Base-by-base conservation (phyloP, 1,284 basidiomycete species). In the Prillingera fragicola region DNA sequence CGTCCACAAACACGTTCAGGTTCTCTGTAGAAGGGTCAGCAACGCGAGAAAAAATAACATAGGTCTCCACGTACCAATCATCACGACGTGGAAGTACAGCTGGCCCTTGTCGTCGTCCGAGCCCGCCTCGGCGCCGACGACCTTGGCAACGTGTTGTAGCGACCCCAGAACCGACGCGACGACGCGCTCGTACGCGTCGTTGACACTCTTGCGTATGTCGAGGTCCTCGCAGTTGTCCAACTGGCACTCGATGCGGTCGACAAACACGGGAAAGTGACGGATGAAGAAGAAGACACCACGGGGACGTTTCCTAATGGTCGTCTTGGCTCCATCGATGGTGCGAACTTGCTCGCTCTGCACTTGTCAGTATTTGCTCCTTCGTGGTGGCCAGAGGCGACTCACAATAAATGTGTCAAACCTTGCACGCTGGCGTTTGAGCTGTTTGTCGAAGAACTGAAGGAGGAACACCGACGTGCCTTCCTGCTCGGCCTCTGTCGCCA, bases 1-100 rank as follows among this genome's bases (percentile, higher is more conserved):
- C 89, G 0, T 83, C 80, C 29, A 89, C 79, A 62, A 96, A 92
- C 63, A 87, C 83, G 57, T 91, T 85, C 88, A 94, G 92, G 64
- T 98, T 98, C 69, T 96, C 94, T 95, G 60, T 5, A 23, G 33
- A 15, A 15, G 15, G 5, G 28, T 23, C 17, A 41, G 27, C 52
- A 17, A 42, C 28, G 45, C 15, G 9, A 32, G 9, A 18, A 38
- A 42, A 41, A 17, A 14, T 40, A 35, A 5, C n/a, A 17, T 14
- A 15, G 17, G 22, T 10, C 26, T 43, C 24, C n/a, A 75, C 84
- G 59, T 56, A 90, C 90, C 90, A 49, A 97, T 88, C 54, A 98
- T 77, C 59, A 96, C 84, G 55, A 97, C 88, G 63, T 95, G 87
- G 60, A 92, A 95, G 67, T 97, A 96, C 42, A 97, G 77, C 64